Evolutionary conservation across 1,284 basidiomycete species (phyloP).

Genomic region (Cryptococcus sp.): DNA sequence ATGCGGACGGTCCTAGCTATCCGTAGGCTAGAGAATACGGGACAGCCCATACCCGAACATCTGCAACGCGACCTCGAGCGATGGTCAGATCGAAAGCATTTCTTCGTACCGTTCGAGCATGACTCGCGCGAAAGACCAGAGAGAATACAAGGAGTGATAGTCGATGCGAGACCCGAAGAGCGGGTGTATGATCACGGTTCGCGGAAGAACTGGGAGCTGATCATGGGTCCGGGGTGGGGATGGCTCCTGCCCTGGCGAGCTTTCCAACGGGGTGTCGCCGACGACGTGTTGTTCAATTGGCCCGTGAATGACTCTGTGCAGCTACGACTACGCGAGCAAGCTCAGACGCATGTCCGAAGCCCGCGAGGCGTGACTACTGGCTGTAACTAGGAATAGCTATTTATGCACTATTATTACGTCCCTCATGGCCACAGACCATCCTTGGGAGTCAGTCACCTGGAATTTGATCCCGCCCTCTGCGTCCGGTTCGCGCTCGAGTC

Average conservation of each 20-base stretch:
- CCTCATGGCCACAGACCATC: no score
- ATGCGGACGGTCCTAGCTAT: slow-evolving; percentile 20
- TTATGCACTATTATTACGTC: no score
- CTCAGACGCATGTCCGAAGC: neutral
- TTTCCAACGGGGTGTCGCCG: slow-evolving; percentile 19
- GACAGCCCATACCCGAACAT: slow-evolving; percentile 14
- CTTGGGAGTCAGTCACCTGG: no score
- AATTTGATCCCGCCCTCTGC: no score
- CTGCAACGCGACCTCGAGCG: slow-evolving; percentile 15
- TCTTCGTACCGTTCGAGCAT: slow-evolving; percentile 31
- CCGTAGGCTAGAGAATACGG: slow-evolving; percentile 2
- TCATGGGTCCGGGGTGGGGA: slow-evolving; percentile 29
- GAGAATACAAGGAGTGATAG: slow-evolving; percentile 20
- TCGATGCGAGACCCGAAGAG: slow-evolving; percentile 19
- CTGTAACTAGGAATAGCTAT: no score
- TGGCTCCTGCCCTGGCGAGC: slow-evolving; percentile 42
- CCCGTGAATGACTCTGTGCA: slow-evolving; percentile 17
- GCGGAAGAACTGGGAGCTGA: slow-evolving; percentile 27
- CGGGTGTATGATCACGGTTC: slow-evolving; percentile 36
- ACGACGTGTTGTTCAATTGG: slow-evolving; percentile 32
- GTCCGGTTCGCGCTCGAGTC: no score
- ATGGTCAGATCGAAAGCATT: slow-evolving; percentile 26
- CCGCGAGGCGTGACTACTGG: no score
- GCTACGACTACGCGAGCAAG: slow-evolving; percentile 10
- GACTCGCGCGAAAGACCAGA: neutral